A percentile compares a stretch with the other conserved stretches of the same genome.
phyloP scores from a whole-genome alignment of 139 green algal species.

The Picochlorum sp. region DNA sequence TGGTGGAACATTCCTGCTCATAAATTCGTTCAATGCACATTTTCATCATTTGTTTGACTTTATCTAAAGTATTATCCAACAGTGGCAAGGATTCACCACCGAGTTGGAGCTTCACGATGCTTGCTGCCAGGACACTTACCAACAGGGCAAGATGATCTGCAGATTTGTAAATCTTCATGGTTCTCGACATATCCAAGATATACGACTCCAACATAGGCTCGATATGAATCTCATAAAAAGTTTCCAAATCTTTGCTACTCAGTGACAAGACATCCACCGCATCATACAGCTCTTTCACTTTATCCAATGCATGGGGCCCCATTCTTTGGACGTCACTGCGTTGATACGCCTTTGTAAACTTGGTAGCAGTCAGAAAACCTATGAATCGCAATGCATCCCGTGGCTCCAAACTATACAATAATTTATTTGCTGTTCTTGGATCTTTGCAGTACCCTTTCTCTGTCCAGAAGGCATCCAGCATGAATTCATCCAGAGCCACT shows the following conservation, averaged over 20 bases:
- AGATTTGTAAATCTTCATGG: slow-evolving; percentile 14
- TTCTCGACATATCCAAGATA: neutral
- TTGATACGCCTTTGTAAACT: slow-evolving; percentile 4
- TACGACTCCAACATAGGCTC: neutral
- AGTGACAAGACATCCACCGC: neutral
- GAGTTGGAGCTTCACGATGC: neutral
- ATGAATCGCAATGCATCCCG: slow-evolving; percentile 31
- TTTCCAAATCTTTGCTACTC: neutral
- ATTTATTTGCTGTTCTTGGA: slow-evolving; percentile 1
- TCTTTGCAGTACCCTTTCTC: slow-evolving; percentile 4
- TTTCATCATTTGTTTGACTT: slow-evolving; percentile 1
- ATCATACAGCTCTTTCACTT: neutral
- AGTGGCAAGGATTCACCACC: neutral
- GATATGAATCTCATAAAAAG: neutral
- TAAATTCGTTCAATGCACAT: neutral
- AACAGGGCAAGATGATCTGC: slow-evolving; percentile 17
- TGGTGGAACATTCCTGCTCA: neutral
- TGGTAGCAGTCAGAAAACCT: slow-evolving; percentile 17
- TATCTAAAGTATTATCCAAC: neutral
- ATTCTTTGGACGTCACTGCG: neutral
- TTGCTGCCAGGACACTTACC: slow-evolving; percentile 6
- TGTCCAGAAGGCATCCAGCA: slow-evolving; percentile 13
- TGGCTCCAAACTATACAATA: slow-evolving; percentile 23
- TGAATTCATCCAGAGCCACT: slow-evolving; percentile 9
- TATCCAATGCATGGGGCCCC: neutral